Conservation (phyloP, 1,139 yeast genomes). For the Lodderomyces orthopsilosis region DNA sequence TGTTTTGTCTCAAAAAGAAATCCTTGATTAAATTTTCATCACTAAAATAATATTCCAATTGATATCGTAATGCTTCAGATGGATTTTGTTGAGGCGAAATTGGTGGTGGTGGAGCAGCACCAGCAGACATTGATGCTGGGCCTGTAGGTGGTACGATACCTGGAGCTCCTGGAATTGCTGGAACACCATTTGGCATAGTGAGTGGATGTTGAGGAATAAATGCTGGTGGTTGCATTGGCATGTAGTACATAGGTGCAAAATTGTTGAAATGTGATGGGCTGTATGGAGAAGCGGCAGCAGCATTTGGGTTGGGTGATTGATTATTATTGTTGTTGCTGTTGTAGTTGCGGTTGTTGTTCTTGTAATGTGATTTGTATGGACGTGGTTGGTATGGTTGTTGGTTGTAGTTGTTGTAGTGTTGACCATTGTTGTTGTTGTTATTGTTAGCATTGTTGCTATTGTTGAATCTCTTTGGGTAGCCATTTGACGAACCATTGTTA, state of each 20-base stretch:
- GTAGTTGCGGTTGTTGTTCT: slow-evolving; percentile 6
- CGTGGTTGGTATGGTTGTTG: slow-evolving; percentile 7
- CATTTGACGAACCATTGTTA: slow-evolving; percentile 8
- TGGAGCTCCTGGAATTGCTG: neutral
- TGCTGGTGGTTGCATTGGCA: slow-evolving; percentile 7
- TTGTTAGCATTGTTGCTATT: slow-evolving; percentile 5
- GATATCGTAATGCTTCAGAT: slow-evolving; percentile 52
- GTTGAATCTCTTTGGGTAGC: slow-evolving; percentile 10
- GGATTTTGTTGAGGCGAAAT: slow-evolving; percentile 50
- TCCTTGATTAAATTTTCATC: slow-evolving; percentile 85
- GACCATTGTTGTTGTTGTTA: neutral
- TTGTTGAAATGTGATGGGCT: slow-evolving; percentile 2
- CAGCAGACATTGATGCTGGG: slow-evolving; percentile 1
- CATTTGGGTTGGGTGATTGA: slow-evolving; percentile 6
- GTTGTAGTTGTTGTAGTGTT: slow-evolving; percentile 4
- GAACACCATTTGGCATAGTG: slow-evolving; percentile 1
- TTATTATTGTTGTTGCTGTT: slow-evolving; percentile 4
- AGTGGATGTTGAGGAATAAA: slow-evolving; percentile 2
- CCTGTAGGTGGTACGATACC: neutral
- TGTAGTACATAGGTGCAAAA: slow-evolving; percentile 5
- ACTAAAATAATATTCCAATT: slow-evolving; percentile 86
- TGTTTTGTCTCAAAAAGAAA: slow-evolving; percentile 70
- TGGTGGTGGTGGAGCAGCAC: slow-evolving; percentile 40
- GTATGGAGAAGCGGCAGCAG: neutral
- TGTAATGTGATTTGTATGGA: slow-evolving; percentile 6